These are phyloP conservation scores for Amaranthus cruentus DNA, from an alignment of 148 eudicot species.

Conservation along the genomic window DNA sequence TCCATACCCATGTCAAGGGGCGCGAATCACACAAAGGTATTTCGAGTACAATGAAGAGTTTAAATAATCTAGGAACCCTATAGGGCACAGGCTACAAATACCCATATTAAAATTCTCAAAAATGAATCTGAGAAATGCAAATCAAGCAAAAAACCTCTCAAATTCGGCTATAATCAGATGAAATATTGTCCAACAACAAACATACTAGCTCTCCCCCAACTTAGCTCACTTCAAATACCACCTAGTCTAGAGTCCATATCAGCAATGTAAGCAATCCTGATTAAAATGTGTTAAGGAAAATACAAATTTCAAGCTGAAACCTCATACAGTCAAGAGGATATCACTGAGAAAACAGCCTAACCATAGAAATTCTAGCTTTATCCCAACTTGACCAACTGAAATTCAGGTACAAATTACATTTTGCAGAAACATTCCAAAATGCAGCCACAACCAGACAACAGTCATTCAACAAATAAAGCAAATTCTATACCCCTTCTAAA, in stretches of 20 bases:
- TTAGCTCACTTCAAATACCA: neutral
- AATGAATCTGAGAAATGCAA: neutral
- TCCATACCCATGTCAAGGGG: too few species aligned
- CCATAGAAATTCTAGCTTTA: neutral
- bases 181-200: neutral
- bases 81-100: neutral
- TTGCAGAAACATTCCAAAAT: constrained; percentile 3
- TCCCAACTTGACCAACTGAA: neutral
- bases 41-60: too few species aligned
- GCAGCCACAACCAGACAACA: neutral
- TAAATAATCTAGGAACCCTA: too few species aligned
- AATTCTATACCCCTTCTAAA: neutral
- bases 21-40: too few species aligned
- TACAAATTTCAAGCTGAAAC: neutral
- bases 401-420: neutral
- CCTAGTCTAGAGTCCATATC: neutral
- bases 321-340: neutral
- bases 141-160: constrained; percentile 4
- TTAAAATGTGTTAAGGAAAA: neutral
- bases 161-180: neutral
- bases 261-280: constrained; percentile 2
- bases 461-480: neutral
- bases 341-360: neutral
- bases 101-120: neutral
- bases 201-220: neutral